phyloP scores from a whole-genome alignment of 2,329 filamentous ascomycete species.

The Phyllosticta paracitricarpa region DNA sequence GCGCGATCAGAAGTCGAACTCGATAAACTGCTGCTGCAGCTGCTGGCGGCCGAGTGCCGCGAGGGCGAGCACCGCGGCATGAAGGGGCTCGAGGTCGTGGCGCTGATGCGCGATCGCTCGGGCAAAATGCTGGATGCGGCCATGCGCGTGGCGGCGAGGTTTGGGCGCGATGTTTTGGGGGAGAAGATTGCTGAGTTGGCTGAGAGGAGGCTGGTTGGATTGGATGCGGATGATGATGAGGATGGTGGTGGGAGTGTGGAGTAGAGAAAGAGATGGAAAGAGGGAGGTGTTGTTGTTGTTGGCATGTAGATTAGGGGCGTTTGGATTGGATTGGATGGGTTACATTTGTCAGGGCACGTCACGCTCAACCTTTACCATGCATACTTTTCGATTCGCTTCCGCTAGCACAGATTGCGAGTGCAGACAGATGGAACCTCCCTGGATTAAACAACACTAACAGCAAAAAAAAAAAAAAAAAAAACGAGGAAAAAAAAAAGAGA shows the following conservation, averaged over 20 bases:
- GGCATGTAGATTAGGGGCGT: background rate
- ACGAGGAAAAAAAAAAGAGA: background rate
- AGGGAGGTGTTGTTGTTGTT: background rate
- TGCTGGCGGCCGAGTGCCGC: constrained; percentile 81
- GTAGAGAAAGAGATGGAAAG: background rate
- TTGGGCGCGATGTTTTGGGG: constrained; percentile 66
- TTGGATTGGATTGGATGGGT: no score
- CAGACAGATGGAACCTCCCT: background rate
- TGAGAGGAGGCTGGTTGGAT: constrained; percentile 55
- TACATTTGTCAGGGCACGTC: no score
- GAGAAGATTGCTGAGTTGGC: constrained; percentile 86
- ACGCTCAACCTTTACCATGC: background rate
- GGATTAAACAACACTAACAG: background rate
- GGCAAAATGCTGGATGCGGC: constrained; percentile 90
- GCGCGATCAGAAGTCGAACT: constrained; percentile 69
- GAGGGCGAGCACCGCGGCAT: constrained; percentile 89
- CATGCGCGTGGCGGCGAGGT: constrained; percentile 77
- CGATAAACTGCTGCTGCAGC: constrained; percentile 81
- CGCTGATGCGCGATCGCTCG: constrained; percentile 70
- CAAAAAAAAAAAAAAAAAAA: background rate
- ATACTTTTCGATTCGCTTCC: background rate
- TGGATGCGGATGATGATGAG: constrained; percentile 44
- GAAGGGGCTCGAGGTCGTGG: constrained; percentile 86
- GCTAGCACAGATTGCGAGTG: background rate
- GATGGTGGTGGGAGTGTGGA: background rate